phyloP scores from a whole-genome alignment of 345 rosid species.

The Turnera subulata region DNA sequence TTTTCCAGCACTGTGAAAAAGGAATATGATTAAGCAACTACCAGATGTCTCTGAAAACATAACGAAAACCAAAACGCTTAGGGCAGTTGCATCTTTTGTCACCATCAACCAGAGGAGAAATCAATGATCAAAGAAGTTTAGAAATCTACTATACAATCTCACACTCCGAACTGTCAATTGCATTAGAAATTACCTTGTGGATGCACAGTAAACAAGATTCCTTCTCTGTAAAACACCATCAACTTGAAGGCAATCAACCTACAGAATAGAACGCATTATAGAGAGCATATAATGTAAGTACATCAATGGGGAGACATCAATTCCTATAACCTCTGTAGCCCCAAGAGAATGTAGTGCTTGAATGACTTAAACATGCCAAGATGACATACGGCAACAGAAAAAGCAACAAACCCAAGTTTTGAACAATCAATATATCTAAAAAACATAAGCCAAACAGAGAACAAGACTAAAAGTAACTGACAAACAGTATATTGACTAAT shows the following conservation, averaged over 20 bases:
- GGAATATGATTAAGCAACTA: conserved; percentile 20
- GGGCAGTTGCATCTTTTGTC: background rate
- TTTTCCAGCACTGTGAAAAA: conserved; percentile 79
- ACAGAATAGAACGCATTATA: conserved; percentile 18
- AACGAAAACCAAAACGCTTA: conserved; percentile 6
- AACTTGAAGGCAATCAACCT: conserved; percentile 96
- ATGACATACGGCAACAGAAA: background rate
- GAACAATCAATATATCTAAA: no score
- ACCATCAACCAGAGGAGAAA: no score
- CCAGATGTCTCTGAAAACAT: background rate
- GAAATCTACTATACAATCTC: conserved; percentile 5
- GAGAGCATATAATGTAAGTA: conserved; percentile 6
- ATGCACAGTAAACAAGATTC: conserved; percentile 96
- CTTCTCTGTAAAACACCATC: conserved; percentile 87
- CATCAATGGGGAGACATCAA: background rate
- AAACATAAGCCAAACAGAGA: no score
- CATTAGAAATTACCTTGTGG: conserved; percentile 69
- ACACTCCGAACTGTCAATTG: background rate
- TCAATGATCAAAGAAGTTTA: background rate
- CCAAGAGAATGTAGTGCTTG: background rate
- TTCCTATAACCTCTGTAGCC: background rate
- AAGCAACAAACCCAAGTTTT: background rate
- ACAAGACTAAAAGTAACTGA: no score
- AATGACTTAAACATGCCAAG: background rate
- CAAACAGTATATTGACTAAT: no score